These are phyloP conservation scores for Scedosporium apiospermum DNA, from an alignment of 2,329 filamentous ascomycete genomes.

Conservation along the genomic window DNA sequence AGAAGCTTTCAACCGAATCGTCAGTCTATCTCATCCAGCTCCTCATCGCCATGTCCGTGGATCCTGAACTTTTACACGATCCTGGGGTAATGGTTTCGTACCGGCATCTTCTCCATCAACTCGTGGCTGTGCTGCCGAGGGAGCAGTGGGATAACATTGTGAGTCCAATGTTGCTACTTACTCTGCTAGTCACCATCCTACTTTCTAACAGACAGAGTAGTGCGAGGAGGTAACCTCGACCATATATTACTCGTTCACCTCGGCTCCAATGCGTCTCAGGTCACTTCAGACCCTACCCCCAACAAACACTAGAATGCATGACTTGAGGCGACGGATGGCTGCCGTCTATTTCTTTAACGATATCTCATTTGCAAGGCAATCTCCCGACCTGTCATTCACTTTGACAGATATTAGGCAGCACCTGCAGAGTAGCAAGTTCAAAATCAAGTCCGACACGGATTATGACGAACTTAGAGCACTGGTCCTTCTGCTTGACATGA, in stretches of 20 bases:
- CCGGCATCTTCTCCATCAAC: neutral
- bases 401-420: conserved; percentile 35
- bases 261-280: conserved; percentile 43
- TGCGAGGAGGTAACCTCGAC: neutral
- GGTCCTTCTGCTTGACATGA: conserved; percentile 62
- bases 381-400: conserved; percentile 30
- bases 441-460: conserved; percentile 41
- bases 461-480: conserved; percentile 59
- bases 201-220: neutral
- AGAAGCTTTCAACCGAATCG: conserved; percentile 22
- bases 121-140: neutral
- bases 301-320: conserved; percentile 37
- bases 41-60: conserved; percentile 46
- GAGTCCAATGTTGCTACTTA: neutral
- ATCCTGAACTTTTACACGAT: conserved; percentile 17
- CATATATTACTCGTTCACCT: conserved; percentile 35
- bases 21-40: conserved; percentile 31
- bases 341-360: conserved; percentile 52
- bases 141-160: neutral
- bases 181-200: neutral
- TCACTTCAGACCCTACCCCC: conserved; percentile 51
- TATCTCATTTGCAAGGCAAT: conserved; percentile 26
- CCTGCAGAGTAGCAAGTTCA: conserved; percentile 35
- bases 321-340: conserved; percentile 58
- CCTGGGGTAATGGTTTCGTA: conserved; percentile 24